These are phyloP conservation scores for Phyllachora maydis DNA, from an alignment of 2,329 filamentous ascomycete genomes.

Conservation along the genomic window DNA sequence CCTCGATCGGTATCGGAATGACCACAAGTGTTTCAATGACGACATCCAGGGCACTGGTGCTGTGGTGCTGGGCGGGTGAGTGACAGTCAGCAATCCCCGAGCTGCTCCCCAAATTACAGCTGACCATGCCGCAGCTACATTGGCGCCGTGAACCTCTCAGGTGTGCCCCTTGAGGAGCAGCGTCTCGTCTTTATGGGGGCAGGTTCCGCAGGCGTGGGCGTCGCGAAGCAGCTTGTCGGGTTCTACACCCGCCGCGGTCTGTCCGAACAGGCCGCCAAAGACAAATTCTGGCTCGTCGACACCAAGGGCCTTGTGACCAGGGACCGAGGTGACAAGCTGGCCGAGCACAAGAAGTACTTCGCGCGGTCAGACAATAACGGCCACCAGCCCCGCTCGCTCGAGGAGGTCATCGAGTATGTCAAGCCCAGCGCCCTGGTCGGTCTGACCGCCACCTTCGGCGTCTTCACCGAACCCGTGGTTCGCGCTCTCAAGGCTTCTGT, in stretches of 20 bases:
- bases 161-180: conserved; percentile 73
- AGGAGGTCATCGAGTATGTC: conserved; percentile 85
- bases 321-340: conserved; percentile 83
- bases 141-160: conserved; percentile 62
- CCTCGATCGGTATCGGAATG: conserved; percentile 70
- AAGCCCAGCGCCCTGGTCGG: conserved; percentile 90
- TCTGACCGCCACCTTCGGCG: conserved; percentile 80
- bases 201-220: conserved; percentile 86
- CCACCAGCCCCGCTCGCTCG: conserved; percentile 56
- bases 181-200: conserved; percentile 91
- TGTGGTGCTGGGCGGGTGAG: conserved; percentile 69
- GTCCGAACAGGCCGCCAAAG: conserved; percentile 66
- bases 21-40: conserved; percentile 94
- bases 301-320: conserved; percentile 86
- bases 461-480: conserved; percentile 79
- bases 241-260: conserved; percentile 89
- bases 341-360: conserved; percentile 69
- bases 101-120: neutral
- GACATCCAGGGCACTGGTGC: conserved; percentile 96
- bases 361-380: conserved; percentile 43
- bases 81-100: conserved; percentile 3
- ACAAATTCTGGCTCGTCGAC: conserved; percentile 95
- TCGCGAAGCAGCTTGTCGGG: conserved; percentile 93
- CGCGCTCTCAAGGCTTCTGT: conserved; percentile 45
- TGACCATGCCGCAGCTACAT: conserved; percentile 27